phyloP scores from a whole-genome alignment of 2,329 filamentous ascomycete genomes.

The Exophiala aquamarina region DNA sequence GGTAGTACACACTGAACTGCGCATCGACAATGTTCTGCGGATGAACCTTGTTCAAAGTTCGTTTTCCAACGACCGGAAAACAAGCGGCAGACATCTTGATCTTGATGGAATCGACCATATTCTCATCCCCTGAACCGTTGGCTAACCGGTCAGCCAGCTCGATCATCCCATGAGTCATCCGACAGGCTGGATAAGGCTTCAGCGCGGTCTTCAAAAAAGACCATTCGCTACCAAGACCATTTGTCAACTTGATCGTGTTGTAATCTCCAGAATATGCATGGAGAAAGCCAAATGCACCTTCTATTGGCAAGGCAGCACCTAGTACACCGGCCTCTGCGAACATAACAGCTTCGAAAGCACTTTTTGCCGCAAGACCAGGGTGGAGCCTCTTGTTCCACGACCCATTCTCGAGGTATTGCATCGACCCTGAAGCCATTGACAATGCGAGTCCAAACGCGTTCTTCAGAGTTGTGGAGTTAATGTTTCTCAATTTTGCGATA shows the following conservation, averaged over 20 bases:
- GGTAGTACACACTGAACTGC: constrained; percentile 35
- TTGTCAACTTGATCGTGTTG: neutral
- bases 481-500: constrained; percentile 29
- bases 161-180: constrained; percentile 16
- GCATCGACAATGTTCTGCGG: constrained; percentile 35
- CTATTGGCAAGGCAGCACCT: constrained; percentile 11
- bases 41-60: constrained; percentile 33
- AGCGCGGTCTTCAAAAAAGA: constrained; percentile 7
- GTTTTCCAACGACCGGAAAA: constrained; percentile 30
- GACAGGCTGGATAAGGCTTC: constrained; percentile 18
- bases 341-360: constrained; percentile 35
- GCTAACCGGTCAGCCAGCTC: constrained; percentile 4
- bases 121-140: neutral
- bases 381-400: constrained; percentile 39
- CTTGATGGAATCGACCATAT: neutral
- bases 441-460: constrained; percentile 37
- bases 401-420: constrained; percentile 40
- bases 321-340: constrained; percentile 34
- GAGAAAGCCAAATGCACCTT: constrained; percentile 16
- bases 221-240: constrained; percentile 10
- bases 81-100: neutral
- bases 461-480: constrained; percentile 26
- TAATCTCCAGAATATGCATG: neutral
- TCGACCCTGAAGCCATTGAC: constrained; percentile 36
- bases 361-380: constrained; percentile 37